Percentiles rank a stretch among this genome's conserved stretches.
These are phyloP conservation scores for Vaccinium macrocarpon DNA, from an alignment of 148 eudicot genomes.

Conservation along the genomic window DNA sequence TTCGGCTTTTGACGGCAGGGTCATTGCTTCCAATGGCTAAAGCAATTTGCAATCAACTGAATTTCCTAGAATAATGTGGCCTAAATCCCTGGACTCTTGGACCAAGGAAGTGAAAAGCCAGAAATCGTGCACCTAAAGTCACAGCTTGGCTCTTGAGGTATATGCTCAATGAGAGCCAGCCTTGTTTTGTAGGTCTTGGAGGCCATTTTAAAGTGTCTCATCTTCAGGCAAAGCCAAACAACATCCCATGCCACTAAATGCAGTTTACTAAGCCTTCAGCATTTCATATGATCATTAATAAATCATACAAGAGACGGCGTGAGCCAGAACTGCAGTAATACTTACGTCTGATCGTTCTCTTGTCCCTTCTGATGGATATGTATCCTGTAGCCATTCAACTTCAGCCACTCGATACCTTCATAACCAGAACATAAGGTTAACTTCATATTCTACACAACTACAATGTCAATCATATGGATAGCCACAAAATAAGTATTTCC, in stretches of 20 bases:
- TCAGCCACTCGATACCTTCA: conserved; percentile 34
- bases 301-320: neutral
- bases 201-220: conserved; percentile 12
- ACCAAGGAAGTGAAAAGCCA: conserved; percentile 7
- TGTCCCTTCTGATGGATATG: conserved; percentile 64
- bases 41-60: neutral
- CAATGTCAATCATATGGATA: neutral
- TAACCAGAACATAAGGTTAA: neutral
- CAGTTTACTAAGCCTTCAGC: neutral
- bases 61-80: neutral
- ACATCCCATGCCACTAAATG: neutral
- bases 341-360: conserved; percentile 73
- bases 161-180: neutral
- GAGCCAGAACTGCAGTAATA: conserved; percentile 7
- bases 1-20: neutral
- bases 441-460: neutral
- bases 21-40: neutral
- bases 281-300: neutral
- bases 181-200: neutral
- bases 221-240: neutral
- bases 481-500: neutral
- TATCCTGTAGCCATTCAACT: conserved; percentile 44
- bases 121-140: neutral
- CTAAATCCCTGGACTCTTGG: neutral
- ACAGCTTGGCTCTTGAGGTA: conserved; percentile 1